Conservation (phyloP, 169 alveolate species). For the Eimeria falciformis region DNA sequence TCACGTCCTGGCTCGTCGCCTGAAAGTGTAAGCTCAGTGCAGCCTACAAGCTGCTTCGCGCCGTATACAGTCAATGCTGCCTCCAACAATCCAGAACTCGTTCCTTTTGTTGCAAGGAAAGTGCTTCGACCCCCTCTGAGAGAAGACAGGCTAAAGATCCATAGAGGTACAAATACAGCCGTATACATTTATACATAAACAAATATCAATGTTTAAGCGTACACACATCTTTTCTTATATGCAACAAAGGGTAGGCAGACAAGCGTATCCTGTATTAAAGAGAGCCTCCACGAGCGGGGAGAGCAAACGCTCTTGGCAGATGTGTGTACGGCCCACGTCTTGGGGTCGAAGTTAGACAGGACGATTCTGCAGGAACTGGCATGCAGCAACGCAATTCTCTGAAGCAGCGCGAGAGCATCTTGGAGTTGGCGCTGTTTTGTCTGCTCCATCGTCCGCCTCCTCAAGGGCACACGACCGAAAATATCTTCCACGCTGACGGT, state of each 20-base stretch:
- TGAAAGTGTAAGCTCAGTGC: slow-evolving; percentile 1
- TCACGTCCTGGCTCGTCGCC: slow-evolving; percentile 53
- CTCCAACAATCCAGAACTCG: slow-evolving; percentile 24
- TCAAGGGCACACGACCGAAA: slow-evolving; percentile 78
- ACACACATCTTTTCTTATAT: not conserved
- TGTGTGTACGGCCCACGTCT: not conserved
- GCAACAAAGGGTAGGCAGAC: not conserved
- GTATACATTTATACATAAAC: not conserved
- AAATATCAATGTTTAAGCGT: not conserved
- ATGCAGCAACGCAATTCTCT: slow-evolving; percentile 80
- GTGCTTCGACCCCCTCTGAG: slow-evolving; percentile 44
- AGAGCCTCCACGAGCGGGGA: not conserved
- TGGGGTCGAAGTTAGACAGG: slow-evolving; percentile 25
- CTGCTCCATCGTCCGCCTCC: slow-evolving; percentile 78
- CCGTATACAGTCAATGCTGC: slow-evolving; percentile 68
- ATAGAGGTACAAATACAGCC: not conserved
- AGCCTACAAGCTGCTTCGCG: slow-evolving; percentile 46
- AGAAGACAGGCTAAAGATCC: not conserved
- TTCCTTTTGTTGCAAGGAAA: slow-evolving; percentile 40
- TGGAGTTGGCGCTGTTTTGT: slow-evolving; percentile 79
- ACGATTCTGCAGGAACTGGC: slow-evolving; percentile 47
- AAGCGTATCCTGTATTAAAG: not conserved
- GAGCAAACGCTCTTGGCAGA: not conserved
- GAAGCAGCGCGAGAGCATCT: slow-evolving; percentile 77
- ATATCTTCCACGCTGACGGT: slow-evolving; percentile 78